A percentile compares a stretch with the other conserved stretches of the same genome.
Conservation (phyloP, 148 eudicot species). For the Cornus controversa region DNA sequence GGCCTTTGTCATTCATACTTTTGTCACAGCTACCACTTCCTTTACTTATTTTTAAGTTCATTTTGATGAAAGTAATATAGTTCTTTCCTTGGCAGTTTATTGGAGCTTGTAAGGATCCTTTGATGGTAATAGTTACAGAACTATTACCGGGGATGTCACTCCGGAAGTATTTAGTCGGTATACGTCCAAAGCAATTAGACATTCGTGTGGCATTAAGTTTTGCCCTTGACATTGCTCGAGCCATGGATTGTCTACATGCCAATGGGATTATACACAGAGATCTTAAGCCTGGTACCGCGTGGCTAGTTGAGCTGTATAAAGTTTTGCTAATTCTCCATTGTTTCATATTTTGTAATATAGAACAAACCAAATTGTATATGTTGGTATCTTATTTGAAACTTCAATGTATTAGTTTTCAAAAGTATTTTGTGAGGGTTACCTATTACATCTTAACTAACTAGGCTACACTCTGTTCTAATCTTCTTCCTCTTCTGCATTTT, state of each 20-base stretch:
- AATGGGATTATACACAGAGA: conserved; percentile 98
- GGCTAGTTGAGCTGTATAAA: conserved; percentile 27
- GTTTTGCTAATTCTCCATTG: conserved; percentile 1
- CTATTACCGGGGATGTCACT: conserved; percentile 84
- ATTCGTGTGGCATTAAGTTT: conserved; percentile 60
- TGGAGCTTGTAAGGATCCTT: conserved; percentile 97
- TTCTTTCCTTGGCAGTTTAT: conserved; percentile 66
- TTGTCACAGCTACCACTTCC: not conserved
- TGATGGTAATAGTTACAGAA: conserved; percentile 95
- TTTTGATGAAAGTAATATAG: not conserved
- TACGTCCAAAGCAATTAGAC: conserved; percentile 78
- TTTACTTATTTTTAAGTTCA: not conserved
- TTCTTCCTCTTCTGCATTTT: conserved; percentile 1
- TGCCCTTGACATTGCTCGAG: conserved; percentile 88
- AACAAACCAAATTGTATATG: not conserved
- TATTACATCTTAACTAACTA: not conserved
- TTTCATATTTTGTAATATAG: conserved; percentile 11
- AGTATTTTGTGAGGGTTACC: not conserved
- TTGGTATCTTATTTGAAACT: not conserved
- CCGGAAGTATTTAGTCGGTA: conserved; percentile 67
- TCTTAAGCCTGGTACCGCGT: conserved; percentile 78
- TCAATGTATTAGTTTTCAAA: not conserved
- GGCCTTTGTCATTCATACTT: not conserved
- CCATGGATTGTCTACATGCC: conserved; percentile 89
- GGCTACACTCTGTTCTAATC: not conserved